These are phyloP conservation scores for Berberis thunbergii DNA, from an alignment of 164 flowering plant genomes.

Conservation along the genomic window DNA sequence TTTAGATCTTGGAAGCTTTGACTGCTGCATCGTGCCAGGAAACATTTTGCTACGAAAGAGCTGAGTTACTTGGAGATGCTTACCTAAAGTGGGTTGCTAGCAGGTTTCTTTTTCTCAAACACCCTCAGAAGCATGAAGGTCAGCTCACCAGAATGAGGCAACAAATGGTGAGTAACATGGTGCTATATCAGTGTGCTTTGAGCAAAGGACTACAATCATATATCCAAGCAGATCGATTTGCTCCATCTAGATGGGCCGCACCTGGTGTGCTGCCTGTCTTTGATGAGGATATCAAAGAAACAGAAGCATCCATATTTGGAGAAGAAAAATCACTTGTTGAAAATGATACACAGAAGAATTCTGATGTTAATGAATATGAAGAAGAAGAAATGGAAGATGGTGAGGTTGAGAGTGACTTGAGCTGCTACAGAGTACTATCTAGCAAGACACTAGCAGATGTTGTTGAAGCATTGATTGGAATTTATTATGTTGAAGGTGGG, in stretches of 20 bases:
- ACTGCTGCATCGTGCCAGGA: conserved; percentile 99
- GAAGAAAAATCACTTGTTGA: conserved; percentile 25
- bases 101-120: conserved; percentile 78
- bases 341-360: conserved; percentile 11
- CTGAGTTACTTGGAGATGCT: conserved; percentile 99
- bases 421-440: conserved; percentile 92
- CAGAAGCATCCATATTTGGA: conserved; percentile 50
- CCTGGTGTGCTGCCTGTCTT: conserved; percentile 97
- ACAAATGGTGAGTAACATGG: conserved; percentile 97
- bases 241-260: conserved; percentile 99
- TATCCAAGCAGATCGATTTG: conserved; percentile 98
- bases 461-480: conserved; percentile 94
- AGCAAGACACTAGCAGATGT: conserved; percentile 98
- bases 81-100: conserved; percentile 99
- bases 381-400: conserved; percentile 87
- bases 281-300: conserved; percentile 87
- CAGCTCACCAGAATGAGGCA: conserved; percentile 99
- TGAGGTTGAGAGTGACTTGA: conserved; percentile 85
- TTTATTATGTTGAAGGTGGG: conserved; percentile 96
- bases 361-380: conserved; percentile 31
- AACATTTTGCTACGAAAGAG: conserved; percentile 97
- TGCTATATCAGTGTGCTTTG: conserved; percentile 74
- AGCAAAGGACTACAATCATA: conserved; percentile 81
- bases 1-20: conserved; percentile 91
- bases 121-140: conserved; percentile 97